Percentiles rank a stretch among this genome's conserved stretches.
Evolutionary conservation across 108 stramenopile genomes (phyloP).

Genomic region (Discostella stelligeroides): DNA sequence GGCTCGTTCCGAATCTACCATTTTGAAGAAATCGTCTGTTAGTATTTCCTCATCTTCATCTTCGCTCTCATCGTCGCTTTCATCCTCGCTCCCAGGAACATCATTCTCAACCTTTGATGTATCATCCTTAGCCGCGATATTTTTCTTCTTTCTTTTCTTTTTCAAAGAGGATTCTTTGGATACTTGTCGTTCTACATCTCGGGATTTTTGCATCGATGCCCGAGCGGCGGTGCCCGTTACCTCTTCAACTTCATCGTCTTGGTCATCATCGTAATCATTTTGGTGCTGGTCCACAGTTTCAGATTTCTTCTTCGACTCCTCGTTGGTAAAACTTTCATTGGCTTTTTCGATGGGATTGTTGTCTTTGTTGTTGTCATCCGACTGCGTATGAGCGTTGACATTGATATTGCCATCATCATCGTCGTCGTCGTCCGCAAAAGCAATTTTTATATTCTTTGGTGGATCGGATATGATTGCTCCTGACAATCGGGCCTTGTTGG

Average conservation of each 20-base stretch:
- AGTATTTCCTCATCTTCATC: constrained; percentile 8
- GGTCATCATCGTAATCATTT: neutral
- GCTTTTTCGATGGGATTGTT: constrained; percentile 1
- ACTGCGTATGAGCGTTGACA: neutral
- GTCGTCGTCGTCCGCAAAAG: constrained; percentile 26
- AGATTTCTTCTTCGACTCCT: constrained; percentile 3
- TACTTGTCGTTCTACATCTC: constrained; percentile 32
- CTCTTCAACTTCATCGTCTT: constrained; percentile 47
- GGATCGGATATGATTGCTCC: constrained; percentile 27
- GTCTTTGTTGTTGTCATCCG: constrained; percentile 6
- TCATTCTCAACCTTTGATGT: neutral
- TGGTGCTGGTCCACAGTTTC: neutral
- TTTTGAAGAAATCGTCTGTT: constrained; percentile 45
- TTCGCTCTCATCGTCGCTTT: neutral
- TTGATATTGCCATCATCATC: constrained; percentile 5
- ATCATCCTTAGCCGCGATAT: neutral
- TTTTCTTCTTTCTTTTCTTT: constrained; percentile 41
- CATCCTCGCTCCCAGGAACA: constrained; percentile 1
- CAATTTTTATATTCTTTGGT: constrained; percentile 42
- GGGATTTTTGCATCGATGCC: constrained; percentile 40
- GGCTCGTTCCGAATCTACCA: constrained; percentile 47
- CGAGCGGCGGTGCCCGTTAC: constrained; percentile 38
- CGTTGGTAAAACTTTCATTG: too few species aligned
- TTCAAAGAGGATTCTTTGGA: constrained; percentile 24
- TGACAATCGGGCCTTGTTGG: constrained; percentile 34